Conservation (phyloP, 2,329 filamentous ascomycete genomes). For the Claviceps sp. region DNA sequence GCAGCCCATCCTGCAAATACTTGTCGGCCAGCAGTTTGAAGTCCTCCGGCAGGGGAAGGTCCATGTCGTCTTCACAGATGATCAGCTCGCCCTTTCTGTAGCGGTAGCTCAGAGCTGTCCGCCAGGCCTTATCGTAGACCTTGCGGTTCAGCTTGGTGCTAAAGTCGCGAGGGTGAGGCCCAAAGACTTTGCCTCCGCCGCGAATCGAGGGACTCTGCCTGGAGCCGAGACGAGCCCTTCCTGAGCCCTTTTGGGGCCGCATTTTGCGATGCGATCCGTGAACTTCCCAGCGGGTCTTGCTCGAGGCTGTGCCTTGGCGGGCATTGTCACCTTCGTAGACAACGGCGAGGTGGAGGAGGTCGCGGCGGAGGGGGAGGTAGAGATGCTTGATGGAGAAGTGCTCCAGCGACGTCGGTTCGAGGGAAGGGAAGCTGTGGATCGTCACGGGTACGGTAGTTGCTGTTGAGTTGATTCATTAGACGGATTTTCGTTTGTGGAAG, state of each 20-base stretch:
- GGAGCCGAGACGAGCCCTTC: conserved; percentile 64
- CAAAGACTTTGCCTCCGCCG: conserved; percentile 79
- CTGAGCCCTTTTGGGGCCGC: conserved; percentile 74
- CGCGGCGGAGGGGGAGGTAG: conserved; percentile 71
- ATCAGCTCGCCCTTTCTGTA: conserved; percentile 79
- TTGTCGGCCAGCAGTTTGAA: conserved; percentile 30
- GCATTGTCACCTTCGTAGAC: conserved; percentile 85
- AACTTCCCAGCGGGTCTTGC: conserved; percentile 73
- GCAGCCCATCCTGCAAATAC: conserved; percentile 33
- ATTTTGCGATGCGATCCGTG: conserved; percentile 75
- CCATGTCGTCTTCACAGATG: conserved; percentile 66
- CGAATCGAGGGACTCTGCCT: conserved; percentile 69
- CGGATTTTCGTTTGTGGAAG: background rate
- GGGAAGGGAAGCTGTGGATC: conserved; percentile 76
- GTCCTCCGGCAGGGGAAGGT: conserved; percentile 44
- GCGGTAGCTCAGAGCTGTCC: conserved; percentile 84
- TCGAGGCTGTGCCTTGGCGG: conserved; percentile 72
- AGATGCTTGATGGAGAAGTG: conserved; percentile 74
- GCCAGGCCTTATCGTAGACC: conserved; percentile 90
- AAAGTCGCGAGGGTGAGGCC: conserved; percentile 89
- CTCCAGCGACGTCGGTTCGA: conserved; percentile 71
- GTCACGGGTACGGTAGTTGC: conserved; percentile 63
- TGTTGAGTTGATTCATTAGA: conserved; percentile 11
- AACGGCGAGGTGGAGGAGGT: conserved; percentile 85
- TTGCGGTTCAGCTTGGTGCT: conserved; percentile 70